Evolutionary conservation across 2,329 filamentous ascomycete species (phyloP), one percentile per base, ranked within the genome.

Genomic region (Apiospora malaysiana): DNA sequence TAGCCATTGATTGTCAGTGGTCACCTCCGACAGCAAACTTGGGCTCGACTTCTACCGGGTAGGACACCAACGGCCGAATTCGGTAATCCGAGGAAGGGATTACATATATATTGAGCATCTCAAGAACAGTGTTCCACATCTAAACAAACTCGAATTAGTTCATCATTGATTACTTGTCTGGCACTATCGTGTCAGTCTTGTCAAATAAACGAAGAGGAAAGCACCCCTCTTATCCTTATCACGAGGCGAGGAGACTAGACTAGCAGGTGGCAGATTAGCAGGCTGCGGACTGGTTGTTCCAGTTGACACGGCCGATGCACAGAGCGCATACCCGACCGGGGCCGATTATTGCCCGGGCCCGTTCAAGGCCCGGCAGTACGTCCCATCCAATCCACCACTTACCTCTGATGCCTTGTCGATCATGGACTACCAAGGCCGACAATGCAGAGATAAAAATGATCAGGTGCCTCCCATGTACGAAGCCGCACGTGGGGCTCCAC

Each of bases 301-400:
- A 32, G 49, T 16, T 32, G 49, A 12, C 25, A 56, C 23, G 49
- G 25, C 49, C 49, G 49, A 32, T 10, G 51, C 32, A 14, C 16
- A 59, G 32, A 16, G 25, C 51, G 16, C 51, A 21, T 40, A 63
- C 56, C 56, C 56, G 56, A 37, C 56, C 56, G 56, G 56, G 56
- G 56, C 56, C 56, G 56, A 63, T 40, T 63, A 63, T 40, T 63
- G 56, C 32, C 56, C 27, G 56, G 32, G 56, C 56, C 51, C 51
- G 51, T 59, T 27, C 27, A 59, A 8, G 49, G 18, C 25, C 51
- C 51, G 51, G 51, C 25, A 51, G 42, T 12, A 27, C 23, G 27
- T 59, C 51, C 51, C 25, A 59, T 32, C 51, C 25, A 59, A 32
- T 10, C 49, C 14, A 56, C 49, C 9, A 40, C 37, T 40, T 10